Conservation (phyloP, 1,284 basidiomycete genomes). For the Takashimella koratensis region DNA sequence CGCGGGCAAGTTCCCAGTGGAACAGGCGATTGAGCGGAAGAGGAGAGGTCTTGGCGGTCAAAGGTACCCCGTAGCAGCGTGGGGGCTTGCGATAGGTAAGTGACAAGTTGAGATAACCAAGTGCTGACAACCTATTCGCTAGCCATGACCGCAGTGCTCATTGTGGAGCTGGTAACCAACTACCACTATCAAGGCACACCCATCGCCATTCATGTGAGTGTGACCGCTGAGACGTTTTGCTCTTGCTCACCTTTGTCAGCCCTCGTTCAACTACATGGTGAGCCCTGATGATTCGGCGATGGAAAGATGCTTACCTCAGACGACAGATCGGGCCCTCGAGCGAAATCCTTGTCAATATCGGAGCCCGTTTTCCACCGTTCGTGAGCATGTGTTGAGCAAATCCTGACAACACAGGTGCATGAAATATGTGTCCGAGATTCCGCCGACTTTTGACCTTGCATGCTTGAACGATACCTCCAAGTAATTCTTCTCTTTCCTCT, state of each 20-base stretch:
- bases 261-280: conserved; percentile 79
- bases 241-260: conserved; percentile 48
- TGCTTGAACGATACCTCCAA: conserved; percentile 56
- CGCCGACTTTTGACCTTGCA: conserved; percentile 59
- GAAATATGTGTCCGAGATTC: conserved; percentile 56
- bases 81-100: conserved; percentile 55
- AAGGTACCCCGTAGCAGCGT: conserved; percentile 62
- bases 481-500: too few relatives aligned
- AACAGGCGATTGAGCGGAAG: conserved; percentile 80
- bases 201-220: conserved; percentile 68
- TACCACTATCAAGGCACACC: conserved; percentile 67
- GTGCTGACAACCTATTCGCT: conserved; percentile 55
- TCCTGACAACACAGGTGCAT: conserved; percentile 28
- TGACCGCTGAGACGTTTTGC: neutral
- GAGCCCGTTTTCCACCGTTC: conserved; percentile 75
- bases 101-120: conserved; percentile 21
- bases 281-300: conserved; percentile 2
- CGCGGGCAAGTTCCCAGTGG: conserved; percentile 57
- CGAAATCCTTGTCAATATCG: conserved; percentile 78
- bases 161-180: conserved; percentile 76
- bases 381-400: conserved; percentile 3
- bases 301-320: neutral
- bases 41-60: conserved; percentile 78
- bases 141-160: conserved; percentile 64
- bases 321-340: conserved; percentile 68